Conservation (phyloP, 2,329 filamentous ascomycete species). For the Botrytis medusae region DNA sequence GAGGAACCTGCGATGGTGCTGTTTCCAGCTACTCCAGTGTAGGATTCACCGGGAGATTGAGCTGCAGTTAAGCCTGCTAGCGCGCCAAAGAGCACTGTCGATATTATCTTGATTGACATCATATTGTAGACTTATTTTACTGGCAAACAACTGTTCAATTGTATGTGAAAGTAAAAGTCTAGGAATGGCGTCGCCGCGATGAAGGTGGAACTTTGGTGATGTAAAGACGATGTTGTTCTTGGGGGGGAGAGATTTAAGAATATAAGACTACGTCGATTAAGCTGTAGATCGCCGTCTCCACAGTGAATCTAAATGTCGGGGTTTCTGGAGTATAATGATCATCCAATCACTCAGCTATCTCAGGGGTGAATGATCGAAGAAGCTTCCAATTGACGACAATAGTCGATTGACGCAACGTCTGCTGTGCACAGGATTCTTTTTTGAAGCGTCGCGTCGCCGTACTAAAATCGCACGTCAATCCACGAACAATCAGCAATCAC, state of each 20-base stretch:
- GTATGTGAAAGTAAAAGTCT: no score
- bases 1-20: constrained; percentile 30
- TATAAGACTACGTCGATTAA: not conserved
- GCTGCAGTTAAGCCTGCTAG: constrained; percentile 21
- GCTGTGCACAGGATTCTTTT: not conserved
- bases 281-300: not conserved
- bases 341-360: not conserved
- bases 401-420: not conserved
- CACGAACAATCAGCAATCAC: not conserved
- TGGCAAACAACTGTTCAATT: not conserved
- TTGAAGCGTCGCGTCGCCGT: not conserved
- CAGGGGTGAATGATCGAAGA: not conserved
- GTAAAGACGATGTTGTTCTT: not conserved
- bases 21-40: constrained; percentile 35
- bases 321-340: not conserved
- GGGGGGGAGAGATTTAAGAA: not conserved
- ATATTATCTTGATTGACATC: constrained; percentile 8
- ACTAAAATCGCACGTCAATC: not conserved
- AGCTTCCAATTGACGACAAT: not conserved
- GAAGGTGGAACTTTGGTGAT: not conserved
- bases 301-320: constrained; percentile 10
- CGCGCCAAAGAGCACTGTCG: not conserved
- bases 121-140: not conserved
- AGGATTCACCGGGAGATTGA: constrained; percentile 29
- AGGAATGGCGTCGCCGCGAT: not conserved